Evolutionary conservation across 208 protist species (phyloP).

Genomic region (Acanthamoeba culbertsoni): DNA sequence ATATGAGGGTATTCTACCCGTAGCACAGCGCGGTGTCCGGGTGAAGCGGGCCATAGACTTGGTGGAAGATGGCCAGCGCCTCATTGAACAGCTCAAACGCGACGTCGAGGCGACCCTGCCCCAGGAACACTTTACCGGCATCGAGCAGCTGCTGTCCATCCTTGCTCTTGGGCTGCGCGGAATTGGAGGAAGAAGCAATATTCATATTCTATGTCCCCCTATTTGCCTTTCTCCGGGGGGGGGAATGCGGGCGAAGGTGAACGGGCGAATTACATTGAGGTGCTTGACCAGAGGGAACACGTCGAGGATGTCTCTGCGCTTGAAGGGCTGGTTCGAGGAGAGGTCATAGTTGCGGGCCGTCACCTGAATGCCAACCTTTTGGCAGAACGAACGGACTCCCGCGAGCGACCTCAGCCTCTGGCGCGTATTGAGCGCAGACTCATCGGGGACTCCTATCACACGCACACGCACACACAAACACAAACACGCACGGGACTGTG

Average conservation of each 20-base stretch:
- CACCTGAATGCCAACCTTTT: slow-evolving; percentile 71
- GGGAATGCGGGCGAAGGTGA: not conserved
- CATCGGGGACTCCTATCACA: too few relatives aligned
- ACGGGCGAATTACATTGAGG: slow-evolving; percentile 3
- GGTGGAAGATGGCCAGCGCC: slow-evolving; percentile 48
- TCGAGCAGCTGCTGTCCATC: slow-evolving; percentile 69
- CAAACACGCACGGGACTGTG: too few relatives aligned
- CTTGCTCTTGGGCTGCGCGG: not conserved
- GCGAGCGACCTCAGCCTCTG: not conserved
- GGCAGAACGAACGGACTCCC: slow-evolving; percentile 58
- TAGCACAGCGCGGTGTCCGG: slow-evolving; percentile 50
- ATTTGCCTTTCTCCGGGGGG: not conserved
- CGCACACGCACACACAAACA: too few relatives aligned
- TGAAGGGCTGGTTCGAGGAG: slow-evolving; percentile 51
- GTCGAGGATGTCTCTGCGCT: slow-evolving; percentile 66
- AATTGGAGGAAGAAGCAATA: not conserved
- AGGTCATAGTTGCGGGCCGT: slow-evolving; percentile 67
- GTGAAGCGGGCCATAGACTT: slow-evolving; percentile 61
- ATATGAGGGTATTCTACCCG: too few relatives aligned
- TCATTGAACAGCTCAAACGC: slow-evolving; percentile 64
- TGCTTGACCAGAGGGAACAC: slow-evolving; percentile 75
- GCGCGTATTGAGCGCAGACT: not conserved
- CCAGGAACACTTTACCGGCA: slow-evolving; percentile 64
- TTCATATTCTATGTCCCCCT: not conserved
- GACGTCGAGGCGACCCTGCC: slow-evolving; percentile 59